Conservation (phyloP, 2,329 filamentous ascomycete species). For the Basipetospora chlamydospora region DNA sequence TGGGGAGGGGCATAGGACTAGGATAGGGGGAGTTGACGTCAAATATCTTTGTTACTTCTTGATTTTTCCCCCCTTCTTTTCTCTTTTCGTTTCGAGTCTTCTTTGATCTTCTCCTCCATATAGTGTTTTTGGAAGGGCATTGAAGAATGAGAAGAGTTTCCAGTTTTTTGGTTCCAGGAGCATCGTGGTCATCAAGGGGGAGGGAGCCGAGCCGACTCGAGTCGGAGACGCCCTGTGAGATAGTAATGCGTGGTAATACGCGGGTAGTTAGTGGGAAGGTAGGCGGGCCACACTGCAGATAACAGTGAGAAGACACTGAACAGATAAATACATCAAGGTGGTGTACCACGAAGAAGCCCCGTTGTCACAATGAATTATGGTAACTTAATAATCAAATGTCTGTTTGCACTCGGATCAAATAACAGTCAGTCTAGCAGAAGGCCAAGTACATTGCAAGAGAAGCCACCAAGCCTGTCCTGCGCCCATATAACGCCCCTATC, state of each 20-base stretch:
- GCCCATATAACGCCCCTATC: background rate
- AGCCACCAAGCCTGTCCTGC: background rate
- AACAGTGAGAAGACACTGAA: background rate
- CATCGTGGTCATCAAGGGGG: too few species aligned
- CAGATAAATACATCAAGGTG: background rate
- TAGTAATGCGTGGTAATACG: background rate
- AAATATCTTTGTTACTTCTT: too few species aligned
- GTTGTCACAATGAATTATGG: background rate
- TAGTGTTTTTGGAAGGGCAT: background rate
- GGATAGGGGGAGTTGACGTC: too few species aligned
- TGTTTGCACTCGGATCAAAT: background rate
- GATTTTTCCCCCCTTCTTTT: too few species aligned
- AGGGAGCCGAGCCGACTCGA: too few species aligned
- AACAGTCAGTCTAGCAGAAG: background rate
- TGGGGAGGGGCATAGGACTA: too few species aligned
- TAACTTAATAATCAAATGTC: background rate
- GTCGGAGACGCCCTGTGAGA: too few species aligned
- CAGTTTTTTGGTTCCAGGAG: background rate
- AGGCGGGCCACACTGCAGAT: background rate
- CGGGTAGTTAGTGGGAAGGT: too few species aligned
- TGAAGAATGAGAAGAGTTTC: background rate
- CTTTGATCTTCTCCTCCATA: too few species aligned
- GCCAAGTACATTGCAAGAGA: background rate
- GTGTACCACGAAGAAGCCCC: background rate
- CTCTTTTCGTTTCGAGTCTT: too few species aligned